Conservation (phyloP, 177 flowering plant species). For the Vitis hybrid region DNA sequence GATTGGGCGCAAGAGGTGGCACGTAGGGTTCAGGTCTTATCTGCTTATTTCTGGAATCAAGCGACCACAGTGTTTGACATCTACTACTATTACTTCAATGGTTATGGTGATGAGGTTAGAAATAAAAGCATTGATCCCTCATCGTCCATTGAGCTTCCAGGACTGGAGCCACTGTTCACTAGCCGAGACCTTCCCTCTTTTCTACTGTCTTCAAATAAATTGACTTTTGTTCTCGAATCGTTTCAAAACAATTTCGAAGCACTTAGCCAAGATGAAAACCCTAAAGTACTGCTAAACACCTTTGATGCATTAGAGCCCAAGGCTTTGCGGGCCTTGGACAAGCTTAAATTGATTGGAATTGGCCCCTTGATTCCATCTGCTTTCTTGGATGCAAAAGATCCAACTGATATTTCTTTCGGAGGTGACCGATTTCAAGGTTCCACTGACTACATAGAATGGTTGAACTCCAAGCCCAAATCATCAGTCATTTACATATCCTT, state of each 20-base stretch:
- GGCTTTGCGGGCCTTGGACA: not conserved
- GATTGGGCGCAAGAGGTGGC: constrained; percentile 8
- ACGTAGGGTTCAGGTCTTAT: constrained; percentile 1
- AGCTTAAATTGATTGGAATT: no score
- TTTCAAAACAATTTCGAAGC: constrained; percentile 5
- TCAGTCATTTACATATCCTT: constrained; percentile 31
- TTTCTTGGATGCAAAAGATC: not conserved
- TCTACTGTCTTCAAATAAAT: not conserved
- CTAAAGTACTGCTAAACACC: constrained; percentile 12
- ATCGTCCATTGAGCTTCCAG: not conserved
- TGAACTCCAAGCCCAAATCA: constrained; percentile 14
- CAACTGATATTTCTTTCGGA: constrained; percentile 8
- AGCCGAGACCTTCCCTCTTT: constrained; percentile 4
- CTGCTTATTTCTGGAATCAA: constrained; percentile 7
- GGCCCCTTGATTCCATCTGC: constrained; percentile 16
- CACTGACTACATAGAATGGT: constrained; percentile 12
- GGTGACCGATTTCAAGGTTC: constrained; percentile 9
- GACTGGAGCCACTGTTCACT: not conserved
- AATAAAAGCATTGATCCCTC: not conserved
- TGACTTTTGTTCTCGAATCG: not conserved
- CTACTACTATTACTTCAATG: constrained; percentile 11
- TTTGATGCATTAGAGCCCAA: constrained; percentile 17
- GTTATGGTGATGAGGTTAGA: not conserved
- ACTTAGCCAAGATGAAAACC: constrained; percentile 1
- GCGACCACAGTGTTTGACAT: constrained; percentile 4